These are phyloP conservation scores for Spizellomyces sp. DNA, from an alignment of 192 early-diverging fungal genomes.

Conservation along the genomic window DNA sequence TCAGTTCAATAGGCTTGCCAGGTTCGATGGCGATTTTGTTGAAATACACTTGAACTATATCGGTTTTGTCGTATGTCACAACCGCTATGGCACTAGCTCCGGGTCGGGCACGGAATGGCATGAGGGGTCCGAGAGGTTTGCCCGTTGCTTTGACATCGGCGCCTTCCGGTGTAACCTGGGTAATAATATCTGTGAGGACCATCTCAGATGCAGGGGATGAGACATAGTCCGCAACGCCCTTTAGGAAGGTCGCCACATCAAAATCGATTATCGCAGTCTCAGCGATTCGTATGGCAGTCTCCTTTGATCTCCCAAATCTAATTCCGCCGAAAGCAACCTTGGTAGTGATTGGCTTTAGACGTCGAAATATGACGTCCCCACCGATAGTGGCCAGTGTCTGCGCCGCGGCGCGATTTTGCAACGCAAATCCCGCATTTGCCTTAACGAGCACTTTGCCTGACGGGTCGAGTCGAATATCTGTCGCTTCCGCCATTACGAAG, in stretches of 20 bases:
- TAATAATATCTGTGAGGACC: constrained; percentile 9
- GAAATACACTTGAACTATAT: constrained; percentile 14
- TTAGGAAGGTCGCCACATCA: constrained; percentile 11
- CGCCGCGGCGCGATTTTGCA: constrained; percentile 16
- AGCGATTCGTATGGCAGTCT: constrained; percentile 9
- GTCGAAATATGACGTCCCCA: constrained; percentile 26
- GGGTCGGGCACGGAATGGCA: constrained; percentile 28
- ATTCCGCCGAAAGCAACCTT: constrained; percentile 3
- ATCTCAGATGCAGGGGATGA: constrained; percentile 1
- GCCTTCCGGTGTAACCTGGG: constrained; percentile 7
- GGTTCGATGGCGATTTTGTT: constrained; percentile 13
- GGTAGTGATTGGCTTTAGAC: constrained; percentile 15
- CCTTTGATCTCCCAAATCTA: constrained; percentile 26
- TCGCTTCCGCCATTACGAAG: constrained; percentile 20
- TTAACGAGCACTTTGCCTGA: constrained; percentile 12
- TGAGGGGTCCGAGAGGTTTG: background rate
- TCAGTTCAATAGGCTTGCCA: constrained; percentile 5
- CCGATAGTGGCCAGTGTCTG: constrained; percentile 14
- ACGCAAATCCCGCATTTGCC: constrained; percentile 17
- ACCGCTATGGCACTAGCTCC: constrained; percentile 11
- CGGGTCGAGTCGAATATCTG: constrained; percentile 15
- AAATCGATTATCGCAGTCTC: constrained; percentile 6
- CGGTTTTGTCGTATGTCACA: constrained; percentile 7
- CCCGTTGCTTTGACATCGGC: constrained; percentile 2
- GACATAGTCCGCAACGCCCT: constrained; percentile 3